Evolutionary conservation across 1,284 basidiomycete genomes (phyloP), one percentile per base, ranked within the genome.

Genomic region (Trichosporon sp.): DNA sequence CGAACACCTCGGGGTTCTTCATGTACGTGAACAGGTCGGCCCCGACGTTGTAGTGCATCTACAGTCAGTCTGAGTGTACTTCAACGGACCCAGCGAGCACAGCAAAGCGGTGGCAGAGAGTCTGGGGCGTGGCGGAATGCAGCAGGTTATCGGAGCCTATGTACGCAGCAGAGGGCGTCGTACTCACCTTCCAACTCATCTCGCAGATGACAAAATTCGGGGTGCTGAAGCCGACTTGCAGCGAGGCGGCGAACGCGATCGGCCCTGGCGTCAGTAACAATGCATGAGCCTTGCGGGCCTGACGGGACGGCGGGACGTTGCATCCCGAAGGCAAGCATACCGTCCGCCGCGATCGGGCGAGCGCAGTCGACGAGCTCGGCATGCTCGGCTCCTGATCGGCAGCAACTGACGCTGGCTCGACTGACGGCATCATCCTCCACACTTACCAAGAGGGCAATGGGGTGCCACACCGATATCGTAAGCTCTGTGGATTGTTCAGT

Each of bases 31-130:
- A 85, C 14, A 90, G 82, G 72, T 91, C 89, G 25, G 76, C 79
- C 27, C 85, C 85, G 69, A 84, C 78, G 75, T 90, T 89, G 80
- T 89, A 89, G 77, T 90, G 88, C 71, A 90, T 89, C 83, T 87
- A 60, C 1, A 8, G 49, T 67, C 33, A 63, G 58, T 44, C 16
- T 2, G 40, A 10, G 4, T 23, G 40, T 11, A 44, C 19, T 34
- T 27, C 27, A 29, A 33, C 32, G n/a, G n/a, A n/a, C n/a, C n/a
- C n/a, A n/a, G n/a, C n/a, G n/a, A n/a, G n/a, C n/a, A n/a, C n/a
- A n/a, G n/a, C n/a, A n/a, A n/a, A n/a, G n/a, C n/a, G n/a, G n/a
- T n/a, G n/a, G n/a, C n/a, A n/a, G n/a, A n/a, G n/a, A n/a, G n/a
- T n/a, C n/a, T n/a, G n/a, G n/a, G n/a, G n/a, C n/a, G n/a, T n/a